Conservation (phyloP, 192 early-diverging fungal species). For the Fimicolochytrium jonesii region DNA sequence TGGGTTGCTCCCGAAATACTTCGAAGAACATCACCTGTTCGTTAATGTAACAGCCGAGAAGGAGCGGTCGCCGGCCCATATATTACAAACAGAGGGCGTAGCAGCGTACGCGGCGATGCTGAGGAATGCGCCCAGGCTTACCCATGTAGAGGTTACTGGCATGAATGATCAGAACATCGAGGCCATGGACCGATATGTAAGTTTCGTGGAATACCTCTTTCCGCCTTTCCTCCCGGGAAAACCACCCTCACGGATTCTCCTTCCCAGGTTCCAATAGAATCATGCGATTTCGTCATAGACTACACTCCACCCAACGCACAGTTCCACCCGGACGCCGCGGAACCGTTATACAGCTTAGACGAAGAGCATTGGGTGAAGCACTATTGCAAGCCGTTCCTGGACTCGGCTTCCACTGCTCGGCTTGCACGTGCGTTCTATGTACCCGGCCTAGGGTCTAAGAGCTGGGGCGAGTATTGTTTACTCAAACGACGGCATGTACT, state of each 20-base stretch:
- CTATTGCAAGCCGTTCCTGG: constrained; percentile 60
- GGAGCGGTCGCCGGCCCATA: neutral
- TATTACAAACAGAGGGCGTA: neutral
- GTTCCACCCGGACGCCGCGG: constrained; percentile 17
- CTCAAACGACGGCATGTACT: constrained; percentile 1
- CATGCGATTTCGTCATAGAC: constrained; percentile 70
- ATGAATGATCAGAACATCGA: constrained; percentile 70
- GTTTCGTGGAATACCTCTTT: too few species aligned
- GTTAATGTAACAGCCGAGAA: too few species aligned
- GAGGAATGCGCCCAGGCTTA: constrained; percentile 29
- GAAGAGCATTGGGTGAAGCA: constrained; percentile 55
- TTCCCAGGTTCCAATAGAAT: constrained; percentile 36
- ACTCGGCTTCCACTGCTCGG: constrained; percentile 32
- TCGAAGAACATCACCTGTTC: too few species aligned
- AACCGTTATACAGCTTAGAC: constrained; percentile 53
- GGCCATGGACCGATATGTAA: constrained; percentile 59
- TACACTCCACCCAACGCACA: constrained; percentile 24
- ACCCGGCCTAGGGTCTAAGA: constrained; percentile 1
- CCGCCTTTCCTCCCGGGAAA: neutral
- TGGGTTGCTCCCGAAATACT: constrained; percentile 83
- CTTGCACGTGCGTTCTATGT: constrained; percentile 15
- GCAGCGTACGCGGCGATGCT: neutral
- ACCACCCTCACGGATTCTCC: neutral
- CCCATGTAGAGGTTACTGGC: constrained; percentile 28
- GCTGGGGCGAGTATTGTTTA: constrained; percentile 24